Conservation (phyloP, 441 rosid genomes). For the Omphalea diandra region DNA sequence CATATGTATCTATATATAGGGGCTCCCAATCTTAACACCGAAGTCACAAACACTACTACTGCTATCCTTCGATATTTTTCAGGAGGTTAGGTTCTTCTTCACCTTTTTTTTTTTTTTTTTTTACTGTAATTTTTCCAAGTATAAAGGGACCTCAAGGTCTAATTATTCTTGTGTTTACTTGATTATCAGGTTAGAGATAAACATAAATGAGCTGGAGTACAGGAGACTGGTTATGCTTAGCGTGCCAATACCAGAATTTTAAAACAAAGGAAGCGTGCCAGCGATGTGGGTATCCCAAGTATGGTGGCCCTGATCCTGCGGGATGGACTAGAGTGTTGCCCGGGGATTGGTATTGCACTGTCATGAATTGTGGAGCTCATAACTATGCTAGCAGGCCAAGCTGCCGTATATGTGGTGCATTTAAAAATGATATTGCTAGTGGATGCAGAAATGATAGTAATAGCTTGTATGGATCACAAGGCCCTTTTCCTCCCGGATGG, state of each 20-base stretch:
- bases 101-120: background rate
- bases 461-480: slow-evolving; percentile 37
- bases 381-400: slow-evolving; percentile 75
- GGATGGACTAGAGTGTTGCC: slow-evolving; percentile 62
- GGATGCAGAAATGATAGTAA: slow-evolving; percentile 31
- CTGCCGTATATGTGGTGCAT: slow-evolving; percentile 64
- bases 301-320: slow-evolving; percentile 72
- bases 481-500: slow-evolving; percentile 77
- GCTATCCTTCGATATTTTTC: background rate
- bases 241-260: slow-evolving; percentile 86
- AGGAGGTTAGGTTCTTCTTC: background rate
- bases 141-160: background rate
- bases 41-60: background rate
- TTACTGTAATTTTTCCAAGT: background rate
- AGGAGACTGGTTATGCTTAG: slow-evolving; percentile 95
- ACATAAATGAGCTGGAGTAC: slow-evolving; percentile 84
- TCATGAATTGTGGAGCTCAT: slow-evolving; percentile 74
- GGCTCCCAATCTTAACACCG: background rate
- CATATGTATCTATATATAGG: background rate
- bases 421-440: slow-evolving; percentile 40
- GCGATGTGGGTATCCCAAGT: slow-evolving; percentile 72
- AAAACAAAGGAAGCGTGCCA: slow-evolving; percentile 81
- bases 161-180: background rate
- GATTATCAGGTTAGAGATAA: slow-evolving; percentile 12
- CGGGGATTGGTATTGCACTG: slow-evolving; percentile 89